Base-by-base conservation (phyloP, 768 basidiomycete genomes). In the Crassisporium funariophilum region DNA sequence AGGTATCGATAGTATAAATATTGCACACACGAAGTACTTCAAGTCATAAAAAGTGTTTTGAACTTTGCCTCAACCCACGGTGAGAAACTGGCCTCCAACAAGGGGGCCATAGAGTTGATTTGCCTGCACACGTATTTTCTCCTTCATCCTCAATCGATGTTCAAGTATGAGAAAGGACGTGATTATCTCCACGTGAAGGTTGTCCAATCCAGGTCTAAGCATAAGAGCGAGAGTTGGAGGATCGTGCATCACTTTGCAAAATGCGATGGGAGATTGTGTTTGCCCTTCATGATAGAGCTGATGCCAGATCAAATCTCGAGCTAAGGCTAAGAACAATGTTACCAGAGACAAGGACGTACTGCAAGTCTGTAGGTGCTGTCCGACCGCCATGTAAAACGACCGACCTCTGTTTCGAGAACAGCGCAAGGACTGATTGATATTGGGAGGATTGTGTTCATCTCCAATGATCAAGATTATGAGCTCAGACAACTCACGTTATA, bases 91-190 rank as follows among this genome's bases (percentile, higher is more conserved):
- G 4, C 47, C 43, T 19, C 45, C 49, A n/a, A 44, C n/a, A n/a
- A n/a, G n/a, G n/a, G n/a, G n/a, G n/a, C 37, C 49, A 37, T 48
- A 48, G 9, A 47, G 16, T 25, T 21, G 23, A 34, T 44, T 33
- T 9, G 43, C 53, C 33, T 47, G 38, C 13, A 34, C 25, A 25
- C n/a, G n/a, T n/a, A n/a, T n/a, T 38, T 52, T 54, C 36, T 59
- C 55, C 21, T 54, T 50, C 53, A 50, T 51, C 23, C 58, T 21
- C 13, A 53, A 43, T 41, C 42, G 44, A 27, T 54, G 47, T 33
- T 59, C 58, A 13, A 59, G 47, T 9, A 56, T 45, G 17, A 59
- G 34, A 31, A 56, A 59, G 9, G 54, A 52, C 12, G 50, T 52
- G 17, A 59, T 50, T n/a, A 54, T 47, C 23, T 56, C 58, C 13